Conservation (phyloP, 371 early-diverging fungal species). For the Mucor saturninus region DNA sequence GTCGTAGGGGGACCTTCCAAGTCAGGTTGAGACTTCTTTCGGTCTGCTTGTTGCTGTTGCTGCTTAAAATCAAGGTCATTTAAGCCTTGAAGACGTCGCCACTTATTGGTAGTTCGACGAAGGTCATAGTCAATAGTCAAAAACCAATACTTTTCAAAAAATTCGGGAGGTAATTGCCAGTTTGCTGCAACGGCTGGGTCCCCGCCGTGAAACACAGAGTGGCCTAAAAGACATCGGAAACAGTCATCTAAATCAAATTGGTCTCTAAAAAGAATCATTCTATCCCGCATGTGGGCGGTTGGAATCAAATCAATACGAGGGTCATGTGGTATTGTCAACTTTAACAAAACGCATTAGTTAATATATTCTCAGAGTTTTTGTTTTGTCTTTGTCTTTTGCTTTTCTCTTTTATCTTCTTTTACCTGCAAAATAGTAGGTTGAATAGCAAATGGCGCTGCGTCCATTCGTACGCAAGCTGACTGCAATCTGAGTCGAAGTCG, state of each 20-base stretch:
- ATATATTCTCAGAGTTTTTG: conserved; percentile 5
- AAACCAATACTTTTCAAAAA: conserved; percentile 65
- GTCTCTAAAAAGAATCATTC: conserved; percentile 65
- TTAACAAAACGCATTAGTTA: conserved; percentile 10
- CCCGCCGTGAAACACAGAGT: conserved; percentile 61
- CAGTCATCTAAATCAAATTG: conserved; percentile 65
- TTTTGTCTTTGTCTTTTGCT: too few relatives aligned
- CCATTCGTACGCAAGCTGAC: conserved; percentile 40
- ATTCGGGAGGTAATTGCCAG: conserved; percentile 61
- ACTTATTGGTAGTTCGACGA: conserved; percentile 41
- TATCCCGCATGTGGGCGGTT: conserved; percentile 63
- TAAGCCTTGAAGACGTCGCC: conserved; percentile 39
- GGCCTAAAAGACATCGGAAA: conserved; percentile 52
- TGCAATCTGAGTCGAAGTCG: conserved; percentile 45
- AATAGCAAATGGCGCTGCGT: conserved; percentile 39
- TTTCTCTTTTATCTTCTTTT: conserved; percentile 10
- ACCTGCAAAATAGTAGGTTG: conserved; percentile 56
- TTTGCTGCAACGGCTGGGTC: conserved; percentile 60
- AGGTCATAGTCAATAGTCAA: conserved; percentile 54
- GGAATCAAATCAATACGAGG: conserved; percentile 66
- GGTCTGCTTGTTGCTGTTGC: conserved; percentile 1
- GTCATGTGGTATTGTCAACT: conserved; percentile 63
- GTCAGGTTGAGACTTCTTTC: too few relatives aligned
- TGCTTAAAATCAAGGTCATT: conserved; percentile 33
- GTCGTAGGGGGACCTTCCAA: not conserved